A percentile compares a stretch with the other conserved stretches of the same genome.
Evolutionary conservation across 2,329 filamentous ascomycete genomes (phyloP).

Genomic region (Epicoccum nigrum): DNA sequence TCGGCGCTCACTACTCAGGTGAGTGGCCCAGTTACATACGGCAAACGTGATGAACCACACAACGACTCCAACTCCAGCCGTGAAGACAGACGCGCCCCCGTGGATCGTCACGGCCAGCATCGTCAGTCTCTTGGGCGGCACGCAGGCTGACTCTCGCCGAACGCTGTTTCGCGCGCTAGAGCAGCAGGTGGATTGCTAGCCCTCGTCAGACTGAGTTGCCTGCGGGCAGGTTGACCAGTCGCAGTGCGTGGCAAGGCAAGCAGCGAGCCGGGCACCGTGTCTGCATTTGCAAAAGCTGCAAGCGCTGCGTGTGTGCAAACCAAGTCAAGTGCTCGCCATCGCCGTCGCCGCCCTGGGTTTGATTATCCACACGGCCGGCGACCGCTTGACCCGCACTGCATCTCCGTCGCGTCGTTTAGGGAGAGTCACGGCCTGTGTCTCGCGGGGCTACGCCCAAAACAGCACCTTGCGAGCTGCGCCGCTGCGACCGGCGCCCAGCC

Average conservation of each 20-base stretch:
- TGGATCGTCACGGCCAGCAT: slow-evolving; percentile 8
- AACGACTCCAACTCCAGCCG: background rate
- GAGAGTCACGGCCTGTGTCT: slow-evolving; percentile 14
- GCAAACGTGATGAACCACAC: too few relatives aligned
- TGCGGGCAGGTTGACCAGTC: background rate
- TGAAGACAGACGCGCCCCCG: background rate
- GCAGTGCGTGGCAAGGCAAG: background rate
- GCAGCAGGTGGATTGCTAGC: slow-evolving; percentile 1
- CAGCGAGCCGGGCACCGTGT: background rate
- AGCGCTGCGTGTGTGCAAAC: slow-evolving; percentile 8
- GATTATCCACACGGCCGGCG: slow-evolving; percentile 24
- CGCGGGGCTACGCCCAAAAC: slow-evolving; percentile 14
- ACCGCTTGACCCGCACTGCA: slow-evolving; percentile 25
- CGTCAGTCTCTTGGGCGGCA: slow-evolving; percentile 11
- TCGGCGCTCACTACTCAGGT: too few relatives aligned
- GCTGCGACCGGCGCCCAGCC: slow-evolving; percentile 15
- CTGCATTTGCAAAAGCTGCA: slow-evolving; percentile 1
- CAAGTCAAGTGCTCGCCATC: slow-evolving; percentile 12
- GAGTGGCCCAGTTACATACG: too few relatives aligned
- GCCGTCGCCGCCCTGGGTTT: slow-evolving; percentile 14
- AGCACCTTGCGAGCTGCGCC: slow-evolving; percentile 15
- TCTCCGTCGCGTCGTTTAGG: slow-evolving; percentile 10
- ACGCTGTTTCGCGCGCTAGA: slow-evolving; percentile 13
- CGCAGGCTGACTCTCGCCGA: slow-evolving; percentile 11
- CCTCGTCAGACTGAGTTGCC: background rate